Base-by-base conservation (phyloP, 345 rosid species). In the Cochlearia excelsa region DNA sequence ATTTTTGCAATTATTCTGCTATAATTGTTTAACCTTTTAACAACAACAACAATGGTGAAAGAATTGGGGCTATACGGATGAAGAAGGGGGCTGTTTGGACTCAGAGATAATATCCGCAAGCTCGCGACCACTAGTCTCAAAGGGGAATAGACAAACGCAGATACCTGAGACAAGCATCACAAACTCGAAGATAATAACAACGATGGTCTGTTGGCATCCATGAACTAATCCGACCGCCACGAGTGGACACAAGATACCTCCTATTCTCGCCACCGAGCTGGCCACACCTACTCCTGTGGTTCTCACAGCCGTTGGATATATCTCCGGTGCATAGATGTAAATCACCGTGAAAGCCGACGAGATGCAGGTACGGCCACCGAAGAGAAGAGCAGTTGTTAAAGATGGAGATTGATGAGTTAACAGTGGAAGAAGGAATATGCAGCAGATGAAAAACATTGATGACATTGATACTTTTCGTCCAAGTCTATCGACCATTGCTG, bases 241-340 rank as follows among this genome's bases (percentile, higher is more conserved):
- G 8, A 86, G 80, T 26, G 98, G 98, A 52, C 95, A 86, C 30
- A 84, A 35, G 82, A 88, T 82, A 58, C 98, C 98, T 16, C 96
- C 98, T 9, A 92, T 84, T 75, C 98, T 83, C 52, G 96, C 98
- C 51, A 92, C 72, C 3, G 95, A 77, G 78, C 93, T 88, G n/a
- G 70, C 98, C 4, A 77, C 69, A 67, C 98, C 98, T 29, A 84
- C 79, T 42, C 98, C 98, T 1, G 96, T 92, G 16, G 98, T 54
- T 75, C 98, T 83, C 51, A 88, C 82, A n/a, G 86, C 75, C 2
- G 98, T 88, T 27, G 98, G 98, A 61, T 92, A 88, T 61, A 92
- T 74, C 95, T 93, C 97, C 0, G 99, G 95, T 38, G 99, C 99
- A 55, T 84, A 89, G 30, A 93, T 80, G 59, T 69, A 93, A 49